Evolutionary conservation across 805 yeast species (phyloP), one percentile per base, ranked within the genome.

Genomic region (Candida patagonica): DNA sequence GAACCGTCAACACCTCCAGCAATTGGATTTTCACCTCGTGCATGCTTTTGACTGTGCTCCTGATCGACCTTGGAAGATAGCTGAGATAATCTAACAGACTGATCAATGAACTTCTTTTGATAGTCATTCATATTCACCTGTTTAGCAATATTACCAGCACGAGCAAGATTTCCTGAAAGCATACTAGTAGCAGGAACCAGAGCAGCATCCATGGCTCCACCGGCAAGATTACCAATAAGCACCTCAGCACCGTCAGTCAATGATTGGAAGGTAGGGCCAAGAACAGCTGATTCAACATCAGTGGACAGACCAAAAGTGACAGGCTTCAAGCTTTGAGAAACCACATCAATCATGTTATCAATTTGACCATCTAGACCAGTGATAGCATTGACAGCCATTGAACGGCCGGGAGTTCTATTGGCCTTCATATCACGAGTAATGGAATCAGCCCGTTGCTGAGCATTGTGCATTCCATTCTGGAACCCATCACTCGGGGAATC

Each of bases 291-390:
- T 21, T 40, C 30, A 6, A 41, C 44, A 5, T 37, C 16, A 23
- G 37, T 37, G 10, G 54, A 44, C 9, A 40, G 22, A 20, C 47
- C 48, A 2, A 45, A 47, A 26, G 49, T 43, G 26, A 47, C 5
- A 25, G 47, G 45, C 13, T 41, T 44, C 10, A 51, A 43, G 15
- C 45, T 43, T 12, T 41, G 35, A 12, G 39, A 25, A 8, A 32
- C 31, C 16, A 35, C 38, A 4, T 25, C 43, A n/a, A 48, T 42
- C 9, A 41, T 26, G 33, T 47, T 50, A 35, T 50, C 54, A 31
- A 49, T 47, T 30, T 50, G 54, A 16, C 48, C 49, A 37, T 49
- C 53, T n/a, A 47, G 29, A 19, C 51, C 51, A 29, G 53, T 41
- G 20, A 50, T 45, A 26, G 42, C 32, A 38, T 44, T 44, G 15